phyloP scores from a whole-genome alignment of 805 yeast species.

The Metschnikowia arizonensis region DNA sequence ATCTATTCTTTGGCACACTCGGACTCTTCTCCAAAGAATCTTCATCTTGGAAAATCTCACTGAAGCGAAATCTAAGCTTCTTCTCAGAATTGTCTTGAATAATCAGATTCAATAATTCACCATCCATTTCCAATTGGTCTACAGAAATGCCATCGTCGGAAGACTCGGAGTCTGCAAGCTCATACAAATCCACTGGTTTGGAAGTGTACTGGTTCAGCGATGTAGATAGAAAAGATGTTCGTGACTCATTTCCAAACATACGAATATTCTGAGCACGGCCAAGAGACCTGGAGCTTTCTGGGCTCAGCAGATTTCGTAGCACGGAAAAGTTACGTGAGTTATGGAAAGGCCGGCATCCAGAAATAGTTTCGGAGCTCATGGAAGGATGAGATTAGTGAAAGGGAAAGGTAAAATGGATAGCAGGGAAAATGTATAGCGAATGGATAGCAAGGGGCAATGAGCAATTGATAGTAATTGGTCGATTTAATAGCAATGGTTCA shows the following conservation, averaged over 20 bases:
- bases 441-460: too few relatives aligned
- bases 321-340: slow-evolving; percentile 7
- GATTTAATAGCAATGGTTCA: too few relatives aligned
- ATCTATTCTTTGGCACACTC: neutral
- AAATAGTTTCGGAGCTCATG: neutral
- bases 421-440: too few relatives aligned
- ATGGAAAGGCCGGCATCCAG: slow-evolving; percentile 6
- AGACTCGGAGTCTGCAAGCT: slow-evolving; percentile 38
- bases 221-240: slow-evolving; percentile 6
- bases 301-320: slow-evolving; percentile 7
- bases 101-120: slow-evolving; percentile 31
- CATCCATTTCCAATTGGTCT: slow-evolving; percentile 9
- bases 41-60: slow-evolving; percentile 9
- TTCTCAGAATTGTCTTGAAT: slow-evolving; percentile 26
- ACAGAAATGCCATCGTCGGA: slow-evolving; percentile 10
- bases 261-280: neutral
- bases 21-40: neutral
- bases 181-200: slow-evolving; percentile 23
- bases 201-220: neutral
- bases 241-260: slow-evolving; percentile 7
- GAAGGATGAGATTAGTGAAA: too few relatives aligned
- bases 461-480: too few relatives aligned
- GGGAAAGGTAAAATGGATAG: too few relatives aligned
- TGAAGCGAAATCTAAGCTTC: slow-evolving; percentile 11
- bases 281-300: slow-evolving; percentile 5